phyloP scores from a whole-genome alignment of 2,329 filamentous ascomycete genomes.

The Fusarium pseudocircinatum region DNA sequence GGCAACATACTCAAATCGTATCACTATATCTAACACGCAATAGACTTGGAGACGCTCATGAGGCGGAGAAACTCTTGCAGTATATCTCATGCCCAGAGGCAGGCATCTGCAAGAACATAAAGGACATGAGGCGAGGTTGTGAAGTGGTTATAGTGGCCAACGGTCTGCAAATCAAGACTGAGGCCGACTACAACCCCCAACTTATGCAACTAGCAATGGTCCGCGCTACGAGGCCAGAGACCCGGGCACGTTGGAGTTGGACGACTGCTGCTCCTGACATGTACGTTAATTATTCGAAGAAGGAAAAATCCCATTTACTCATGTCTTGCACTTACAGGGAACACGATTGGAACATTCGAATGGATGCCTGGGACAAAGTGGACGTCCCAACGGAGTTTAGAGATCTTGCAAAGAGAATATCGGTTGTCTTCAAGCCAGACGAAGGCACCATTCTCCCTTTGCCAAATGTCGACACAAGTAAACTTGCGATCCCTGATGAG shows the following conservation, averaged over 20 bases:
- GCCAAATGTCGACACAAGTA: slow-evolving; percentile 20
- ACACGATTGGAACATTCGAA: slow-evolving; percentile 49
- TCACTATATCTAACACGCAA: slow-evolving; percentile 3
- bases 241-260: slow-evolving; percentile 45
- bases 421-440: slow-evolving; percentile 17
- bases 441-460: slow-evolving; percentile 14
- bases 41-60: slow-evolving; percentile 27
- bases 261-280: slow-evolving; percentile 49
- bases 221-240: slow-evolving; percentile 34
- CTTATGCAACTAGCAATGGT: slow-evolving; percentile 37
- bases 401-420: slow-evolving; percentile 35
- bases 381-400: slow-evolving; percentile 32
- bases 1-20: background rate
- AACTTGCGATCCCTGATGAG: slow-evolving; percentile 3
- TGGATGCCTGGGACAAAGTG: slow-evolving; percentile 40
- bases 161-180: slow-evolving; percentile 36
- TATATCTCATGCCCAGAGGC: slow-evolving; percentile 19
- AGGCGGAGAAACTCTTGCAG: slow-evolving; percentile 29
- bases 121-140: slow-evolving; percentile 23
- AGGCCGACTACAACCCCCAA: slow-evolving; percentile 9
- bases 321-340: slow-evolving; percentile 33
- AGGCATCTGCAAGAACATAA: slow-evolving; percentile 19
- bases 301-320: background rate
- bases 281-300: slow-evolving; percentile 33
- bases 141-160: slow-evolving; percentile 35